Evolutionary conservation across 148 eudicot species (phyloP), one percentile per base, ranked within the genome.

Genomic region (Rhododendron molle): DNA sequence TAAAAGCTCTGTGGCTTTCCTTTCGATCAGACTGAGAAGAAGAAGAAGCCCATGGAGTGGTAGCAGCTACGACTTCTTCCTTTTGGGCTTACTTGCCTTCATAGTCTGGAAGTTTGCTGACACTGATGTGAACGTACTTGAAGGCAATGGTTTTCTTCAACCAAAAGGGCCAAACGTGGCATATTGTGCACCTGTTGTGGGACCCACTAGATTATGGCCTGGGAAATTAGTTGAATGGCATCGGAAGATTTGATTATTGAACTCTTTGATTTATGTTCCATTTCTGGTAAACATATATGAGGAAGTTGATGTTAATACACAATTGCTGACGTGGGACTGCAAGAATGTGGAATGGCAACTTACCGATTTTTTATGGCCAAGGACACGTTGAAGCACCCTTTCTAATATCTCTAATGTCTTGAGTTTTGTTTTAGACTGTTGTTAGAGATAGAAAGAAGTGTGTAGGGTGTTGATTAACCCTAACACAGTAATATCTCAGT

Each of bases 171-270:
- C 76, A 32, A 32, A 71, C 46, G 44, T 81, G 83, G 69, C 21
- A 1, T 54, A 32, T 20, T 3, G 10, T 81, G 47, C 69, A 32
- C 46, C 40, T 56, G 15, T 10, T 32, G 3, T 81, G 69, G 67
- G 83, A 54, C 83, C 82, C 67, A 81, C 46, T 40, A 54, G 82
- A 18, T 28, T 52, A 32, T 80, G 26, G 65, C 65, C 62, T 30
- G 82, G 62, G 30, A 79, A 79, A 79, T 79, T 49, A 5, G 14
- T 56, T 30, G 38, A 15, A 30, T 52, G 67, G 21, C 58, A 50
- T 78, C 0, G 60, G 58, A 50, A 78, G 58, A 46, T 47, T 47
- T 50, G 36, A 78, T 73, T 76, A 78, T 73, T 38, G 46, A 20
- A 44, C 30, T 44, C 8, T 30, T 80, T 79, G 38, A 79, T 79